A percentile compares a stretch with the other conserved stretches of the same genome.
These are phyloP conservation scores for Volvariella volvacea DNA, from an alignment of 1,284 basidiomycete genomes.

Conservation along the genomic window DNA sequence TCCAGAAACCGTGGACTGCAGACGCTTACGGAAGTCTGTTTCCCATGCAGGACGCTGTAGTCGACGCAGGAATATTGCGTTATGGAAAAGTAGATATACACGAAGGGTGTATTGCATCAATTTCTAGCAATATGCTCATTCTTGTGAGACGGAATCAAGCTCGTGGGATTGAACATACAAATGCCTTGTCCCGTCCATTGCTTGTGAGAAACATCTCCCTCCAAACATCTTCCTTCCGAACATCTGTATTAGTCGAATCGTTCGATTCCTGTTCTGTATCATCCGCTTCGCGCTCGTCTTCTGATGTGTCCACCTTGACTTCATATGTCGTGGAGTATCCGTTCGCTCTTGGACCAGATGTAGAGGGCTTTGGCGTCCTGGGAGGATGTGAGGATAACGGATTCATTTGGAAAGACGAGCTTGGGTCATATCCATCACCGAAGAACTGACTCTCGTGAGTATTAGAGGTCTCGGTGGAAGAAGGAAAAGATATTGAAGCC, in stretches of 20 bases:
- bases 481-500: constrained; percentile 46
- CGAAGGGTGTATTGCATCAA: constrained; percentile 74
- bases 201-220: constrained; percentile 69
- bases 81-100: constrained; percentile 66
- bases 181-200: constrained; percentile 73
- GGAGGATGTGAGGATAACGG: constrained; percentile 72
- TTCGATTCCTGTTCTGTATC: constrained; percentile 33
- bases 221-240: constrained; percentile 64
- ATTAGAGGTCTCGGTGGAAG: constrained; percentile 16
- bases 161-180: constrained; percentile 44
- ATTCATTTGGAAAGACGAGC: constrained; percentile 67
- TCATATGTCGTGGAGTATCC: constrained; percentile 32
- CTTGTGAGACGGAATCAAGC: background rate
- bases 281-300: constrained; percentile 26
- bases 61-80: constrained; percentile 39
- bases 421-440: constrained; percentile 31
- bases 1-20: constrained; percentile 54
- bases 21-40: constrained; percentile 45
- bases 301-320: constrained; percentile 28
- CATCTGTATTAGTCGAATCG: constrained; percentile 32
- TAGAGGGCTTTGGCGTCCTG: constrained; percentile 58
- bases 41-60: constrained; percentile 45
- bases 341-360: constrained; percentile 29
- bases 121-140: constrained; percentile 46
- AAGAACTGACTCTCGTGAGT: constrained; percentile 29